These are phyloP conservation scores for Cyberlindnera galapagoensis DNA, from an alignment of 805 yeast genomes.

Conservation along the genomic window DNA sequence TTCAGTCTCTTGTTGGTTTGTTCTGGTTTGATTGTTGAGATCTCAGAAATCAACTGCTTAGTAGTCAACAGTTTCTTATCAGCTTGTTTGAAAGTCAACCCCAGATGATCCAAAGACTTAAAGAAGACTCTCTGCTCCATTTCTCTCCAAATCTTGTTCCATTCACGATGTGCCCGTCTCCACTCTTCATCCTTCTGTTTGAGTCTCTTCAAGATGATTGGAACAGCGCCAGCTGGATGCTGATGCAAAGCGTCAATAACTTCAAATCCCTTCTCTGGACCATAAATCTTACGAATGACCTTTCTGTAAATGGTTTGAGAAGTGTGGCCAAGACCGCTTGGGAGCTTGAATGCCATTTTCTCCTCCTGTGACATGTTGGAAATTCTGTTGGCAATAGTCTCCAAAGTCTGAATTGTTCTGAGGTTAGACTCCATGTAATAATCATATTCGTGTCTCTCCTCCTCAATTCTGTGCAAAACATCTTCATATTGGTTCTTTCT, in stretches of 20 bases:
- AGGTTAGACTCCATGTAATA: slow-evolving; percentile 91
- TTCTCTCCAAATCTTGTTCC: slow-evolving; percentile 99
- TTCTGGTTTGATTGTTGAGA: slow-evolving; percentile 87
- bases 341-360: slow-evolving; percentile 76
- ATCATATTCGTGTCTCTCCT: slow-evolving; percentile 96
- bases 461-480: slow-evolving; percentile 89
- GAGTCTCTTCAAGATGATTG: slow-evolving; percentile 83
- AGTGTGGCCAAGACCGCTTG: slow-evolving; percentile 90
- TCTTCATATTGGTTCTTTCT: slow-evolving; percentile 98
- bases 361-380: slow-evolving; percentile 92
- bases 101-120: slow-evolving; percentile 91
- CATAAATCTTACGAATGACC: slow-evolving; percentile 87
- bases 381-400: slow-evolving; percentile 89
- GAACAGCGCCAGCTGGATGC: slow-evolving; percentile 91
- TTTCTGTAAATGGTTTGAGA: slow-evolving; percentile 89
- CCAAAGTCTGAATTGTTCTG: slow-evolving; percentile 91
- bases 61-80: slow-evolving; percentile 89
- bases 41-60: slow-evolving; percentile 84
- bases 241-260: slow-evolving; percentile 94
- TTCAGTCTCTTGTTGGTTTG: slow-evolving; percentile 81
- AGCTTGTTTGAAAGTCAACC: slow-evolving; percentile 92
- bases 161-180: slow-evolving; percentile 96
- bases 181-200: slow-evolving; percentile 99
- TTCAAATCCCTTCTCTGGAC: slow-evolving; percentile 91
- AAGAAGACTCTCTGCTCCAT: slow-evolving; percentile 91